Conservation (phyloP, 2,329 filamentous ascomycete genomes). For the Ascochyta pisi region DNA sequence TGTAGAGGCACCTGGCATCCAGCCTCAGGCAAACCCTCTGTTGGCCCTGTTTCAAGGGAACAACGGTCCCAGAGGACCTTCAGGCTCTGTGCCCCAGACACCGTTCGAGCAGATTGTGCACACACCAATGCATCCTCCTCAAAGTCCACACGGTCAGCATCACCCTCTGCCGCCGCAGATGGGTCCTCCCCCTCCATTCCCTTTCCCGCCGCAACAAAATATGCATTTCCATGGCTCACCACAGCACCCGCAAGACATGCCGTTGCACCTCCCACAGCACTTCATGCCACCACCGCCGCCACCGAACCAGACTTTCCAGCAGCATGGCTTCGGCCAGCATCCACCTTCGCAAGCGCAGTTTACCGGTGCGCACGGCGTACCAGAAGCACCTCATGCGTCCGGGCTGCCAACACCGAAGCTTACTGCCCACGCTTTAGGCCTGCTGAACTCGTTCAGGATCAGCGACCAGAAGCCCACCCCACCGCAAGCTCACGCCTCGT, state of each 20-base stretch:
- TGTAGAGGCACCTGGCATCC: constrained; percentile 41
- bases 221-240: constrained; percentile 36
- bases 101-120: constrained; percentile 62
- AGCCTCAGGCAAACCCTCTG: constrained; percentile 54
- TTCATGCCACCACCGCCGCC: constrained; percentile 33
- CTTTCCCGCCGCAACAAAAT: constrained; percentile 50
- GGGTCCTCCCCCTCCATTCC: constrained; percentile 58
- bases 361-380: constrained; percentile 47
- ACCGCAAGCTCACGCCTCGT: constrained; percentile 13
- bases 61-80: constrained; percentile 23
- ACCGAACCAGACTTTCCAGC: constrained; percentile 22
- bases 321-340: constrained; percentile 42
- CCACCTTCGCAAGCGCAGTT: constrained; percentile 36
- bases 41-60: constrained; percentile 60
- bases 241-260: constrained; percentile 31
- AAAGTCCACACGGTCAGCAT: constrained; percentile 61
- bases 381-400: constrained; percentile 61
- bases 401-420: constrained; percentile 65
- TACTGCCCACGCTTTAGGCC: constrained; percentile 62
- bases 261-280: constrained; percentile 25
- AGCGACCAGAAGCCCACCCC: constrained; percentile 34
- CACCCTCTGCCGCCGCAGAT: constrained; percentile 62
- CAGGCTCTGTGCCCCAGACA: constrained; percentile 46
- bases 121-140: constrained; percentile 62
- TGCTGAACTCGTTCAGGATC: constrained; percentile 65